These are phyloP conservation scores for Amylostereum areolatum DNA, from an alignment of 1,284 basidiomycete genomes.

Conservation along the genomic window DNA sequence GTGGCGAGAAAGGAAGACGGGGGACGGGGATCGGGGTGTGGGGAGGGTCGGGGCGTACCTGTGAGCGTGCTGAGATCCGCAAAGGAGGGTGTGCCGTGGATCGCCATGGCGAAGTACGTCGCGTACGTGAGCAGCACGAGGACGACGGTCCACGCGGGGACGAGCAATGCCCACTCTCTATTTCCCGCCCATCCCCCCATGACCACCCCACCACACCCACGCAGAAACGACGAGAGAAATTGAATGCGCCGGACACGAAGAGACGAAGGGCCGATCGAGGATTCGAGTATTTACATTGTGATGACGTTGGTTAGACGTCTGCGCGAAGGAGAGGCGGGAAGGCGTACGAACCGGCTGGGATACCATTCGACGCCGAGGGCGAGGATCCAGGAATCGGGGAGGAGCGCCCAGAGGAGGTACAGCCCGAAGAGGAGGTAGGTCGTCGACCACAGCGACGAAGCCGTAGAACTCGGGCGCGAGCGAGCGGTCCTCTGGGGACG, in stretches of 20 bases:
- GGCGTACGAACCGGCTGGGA: slow-evolving; percentile 64
- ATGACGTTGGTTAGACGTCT: too few relatives aligned
- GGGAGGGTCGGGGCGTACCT: slow-evolving; percentile 7
- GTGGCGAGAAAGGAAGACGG: neutral
- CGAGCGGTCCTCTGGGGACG: slow-evolving; percentile 39
- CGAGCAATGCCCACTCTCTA: slow-evolving; percentile 81
- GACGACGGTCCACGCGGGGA: slow-evolving; percentile 78
- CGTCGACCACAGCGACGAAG: slow-evolving; percentile 76
- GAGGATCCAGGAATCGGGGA: slow-evolving; percentile 49
- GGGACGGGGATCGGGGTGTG: neutral
- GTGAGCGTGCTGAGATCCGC: slow-evolving; percentile 59
- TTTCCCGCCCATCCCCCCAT: neutral
- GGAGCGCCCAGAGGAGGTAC: slow-evolving; percentile 64
- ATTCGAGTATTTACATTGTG: too few relatives aligned
- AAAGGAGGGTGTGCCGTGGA: slow-evolving; percentile 68
- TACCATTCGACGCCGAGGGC: slow-evolving; percentile 76
- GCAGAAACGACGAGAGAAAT: slow-evolving; percentile 1
- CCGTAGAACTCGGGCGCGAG: slow-evolving; percentile 83
- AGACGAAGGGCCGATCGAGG: slow-evolving; percentile 2
- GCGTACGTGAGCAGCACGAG: slow-evolving; percentile 73
- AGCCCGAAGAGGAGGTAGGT: slow-evolving; percentile 68
- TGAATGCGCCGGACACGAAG: slow-evolving; percentile 11
- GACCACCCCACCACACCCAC: neutral
- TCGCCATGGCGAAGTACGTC: slow-evolving; percentile 69
- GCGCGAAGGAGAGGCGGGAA: neutral